Conservation (phyloP, 2,329 filamentous ascomycete genomes). For the Penicillium hesseltinei region DNA sequence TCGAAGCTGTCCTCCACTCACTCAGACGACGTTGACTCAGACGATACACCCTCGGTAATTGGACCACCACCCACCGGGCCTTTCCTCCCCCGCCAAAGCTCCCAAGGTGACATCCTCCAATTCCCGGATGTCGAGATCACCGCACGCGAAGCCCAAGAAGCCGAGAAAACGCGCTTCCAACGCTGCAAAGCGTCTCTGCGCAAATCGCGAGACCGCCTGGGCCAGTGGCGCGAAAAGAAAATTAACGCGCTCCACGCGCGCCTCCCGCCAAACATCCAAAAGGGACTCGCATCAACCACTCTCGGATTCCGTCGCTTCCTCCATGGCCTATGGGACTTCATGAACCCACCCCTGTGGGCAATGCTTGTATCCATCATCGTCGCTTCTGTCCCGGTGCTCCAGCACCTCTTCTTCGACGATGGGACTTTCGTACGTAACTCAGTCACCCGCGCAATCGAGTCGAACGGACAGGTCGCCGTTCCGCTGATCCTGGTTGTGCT, state of each 20-base stretch:
- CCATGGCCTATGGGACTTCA: conserved; percentile 80
- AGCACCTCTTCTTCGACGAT: conserved; percentile 81
- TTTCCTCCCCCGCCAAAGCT: conserved; percentile 40
- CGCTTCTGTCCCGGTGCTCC: conserved; percentile 79
- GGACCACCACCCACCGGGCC: conserved; percentile 34
- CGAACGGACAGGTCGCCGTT: conserved; percentile 87
- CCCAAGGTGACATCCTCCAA: conserved; percentile 58
- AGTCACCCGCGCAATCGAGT: conserved; percentile 79
- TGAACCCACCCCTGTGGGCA: conserved; percentile 97
- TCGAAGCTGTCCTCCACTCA: conserved; percentile 32
- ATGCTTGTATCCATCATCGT: conserved; percentile 92
- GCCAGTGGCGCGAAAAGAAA: conserved; percentile 22
- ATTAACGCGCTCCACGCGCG: conserved; percentile 42
- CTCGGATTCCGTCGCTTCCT: conserved; percentile 53
- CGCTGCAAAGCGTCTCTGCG: conserved; percentile 27
- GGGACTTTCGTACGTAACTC: conserved; percentile 92
- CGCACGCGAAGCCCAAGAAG: conserved; percentile 22
- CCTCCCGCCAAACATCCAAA: conserved; percentile 56
- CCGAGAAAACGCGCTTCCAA: conserved; percentile 31
- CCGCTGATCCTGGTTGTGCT: conserved; percentile 93
- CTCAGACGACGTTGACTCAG: conserved; percentile 16
- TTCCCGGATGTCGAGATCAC: conserved; percentile 49
- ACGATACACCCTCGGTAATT: conserved; percentile 26
- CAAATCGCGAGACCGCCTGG: conserved; percentile 19
- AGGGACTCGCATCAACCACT: conserved; percentile 44